These are phyloP conservation scores for Coemansia interrupta DNA, from an alignment of 192 early-diverging fungal species.

Conservation along the genomic window DNA sequence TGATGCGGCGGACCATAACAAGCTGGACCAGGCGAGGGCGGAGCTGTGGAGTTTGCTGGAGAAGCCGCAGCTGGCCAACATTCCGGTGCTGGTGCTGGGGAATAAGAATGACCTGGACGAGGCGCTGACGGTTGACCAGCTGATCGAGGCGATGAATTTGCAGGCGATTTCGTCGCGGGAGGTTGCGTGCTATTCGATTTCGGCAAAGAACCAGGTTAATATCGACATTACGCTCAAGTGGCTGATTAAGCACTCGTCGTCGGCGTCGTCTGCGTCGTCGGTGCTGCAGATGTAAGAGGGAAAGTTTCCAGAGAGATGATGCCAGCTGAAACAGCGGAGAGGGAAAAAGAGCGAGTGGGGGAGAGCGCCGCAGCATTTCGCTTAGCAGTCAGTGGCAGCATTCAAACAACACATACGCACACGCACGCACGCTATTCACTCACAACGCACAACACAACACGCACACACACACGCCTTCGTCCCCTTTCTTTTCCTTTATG, in stretches of 20 bases:
- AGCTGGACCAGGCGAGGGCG: slow-evolving; percentile 84
- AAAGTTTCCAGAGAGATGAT: too few relatives aligned
- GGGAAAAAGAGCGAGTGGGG: too few relatives aligned
- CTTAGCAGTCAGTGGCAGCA: too few relatives aligned
- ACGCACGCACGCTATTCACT: too few relatives aligned
- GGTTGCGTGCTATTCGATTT: slow-evolving; percentile 97
- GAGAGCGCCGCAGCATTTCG: too few relatives aligned
- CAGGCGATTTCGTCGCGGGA: slow-evolving; percentile 87
- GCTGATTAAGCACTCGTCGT: slow-evolving; percentile 78
- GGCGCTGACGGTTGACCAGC: slow-evolving; percentile 80
- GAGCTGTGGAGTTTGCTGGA: slow-evolving; percentile 90
- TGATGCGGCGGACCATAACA: slow-evolving; percentile 91
- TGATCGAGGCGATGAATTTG: slow-evolving; percentile 89
- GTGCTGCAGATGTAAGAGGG: not conserved
- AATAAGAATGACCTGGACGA: slow-evolving; percentile 97
- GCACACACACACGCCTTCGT: too few relatives aligned
- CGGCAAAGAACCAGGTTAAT: slow-evolving; percentile 95
- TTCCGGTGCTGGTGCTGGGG: slow-evolving; percentile 95
- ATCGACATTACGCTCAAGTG: slow-evolving; percentile 97
- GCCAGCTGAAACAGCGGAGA: not conserved
- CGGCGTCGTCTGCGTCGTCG: slow-evolving; percentile 23
- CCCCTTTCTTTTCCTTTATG: not conserved
- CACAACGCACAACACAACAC: too few relatives aligned
- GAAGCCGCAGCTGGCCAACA: slow-evolving; percentile 87
- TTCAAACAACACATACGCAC: too few relatives aligned